phyloP scores from a whole-genome alignment of 768 basidiomycete genomes.

The Mycena amicta region DNA sequence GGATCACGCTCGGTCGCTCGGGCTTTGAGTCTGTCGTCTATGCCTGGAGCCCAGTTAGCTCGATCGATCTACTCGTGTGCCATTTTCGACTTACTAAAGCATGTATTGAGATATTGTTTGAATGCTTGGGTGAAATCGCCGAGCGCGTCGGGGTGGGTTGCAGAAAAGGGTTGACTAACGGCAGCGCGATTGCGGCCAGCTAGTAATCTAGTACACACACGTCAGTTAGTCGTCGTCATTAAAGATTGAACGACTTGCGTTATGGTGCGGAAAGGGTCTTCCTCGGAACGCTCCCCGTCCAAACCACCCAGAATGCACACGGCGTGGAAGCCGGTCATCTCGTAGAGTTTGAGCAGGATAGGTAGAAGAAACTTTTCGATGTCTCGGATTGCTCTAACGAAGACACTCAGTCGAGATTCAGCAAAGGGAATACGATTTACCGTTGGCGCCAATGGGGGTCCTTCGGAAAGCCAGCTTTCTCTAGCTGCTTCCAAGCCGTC shows the following conservation, averaged over 20 bases:
- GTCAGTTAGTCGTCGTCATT: not conserved
- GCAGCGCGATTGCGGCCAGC: not conserved
- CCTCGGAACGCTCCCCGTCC: not conserved
- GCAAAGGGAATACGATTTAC: not conserved
- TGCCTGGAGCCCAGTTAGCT: not conserved
- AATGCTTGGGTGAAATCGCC: not conserved
- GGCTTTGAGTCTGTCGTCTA: not conserved
- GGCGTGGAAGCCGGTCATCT: constrained; percentile 1
- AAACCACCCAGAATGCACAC: not conserved
- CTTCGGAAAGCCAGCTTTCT: not conserved
- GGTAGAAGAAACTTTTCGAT: not conserved
- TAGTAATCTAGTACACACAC: not conserved
- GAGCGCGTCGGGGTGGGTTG: not conserved
- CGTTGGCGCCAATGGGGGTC: not conserved
- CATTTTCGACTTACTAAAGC: not conserved
- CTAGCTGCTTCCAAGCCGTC: not conserved
- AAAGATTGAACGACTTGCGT: not conserved
- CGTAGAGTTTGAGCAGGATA: not conserved
- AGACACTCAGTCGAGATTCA: not conserved
- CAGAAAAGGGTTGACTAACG: not conserved
- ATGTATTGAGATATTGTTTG: not conserved
- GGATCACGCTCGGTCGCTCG: not conserved
- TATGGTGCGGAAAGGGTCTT: not conserved
- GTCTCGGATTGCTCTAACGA: not conserved
- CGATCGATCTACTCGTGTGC: not conserved